A percentile compares a stretch with the other conserved stretches of the same genome.
phyloP scores from a whole-genome alignment of 805 yeast genomes.

The Pichia paraexigua region DNA sequence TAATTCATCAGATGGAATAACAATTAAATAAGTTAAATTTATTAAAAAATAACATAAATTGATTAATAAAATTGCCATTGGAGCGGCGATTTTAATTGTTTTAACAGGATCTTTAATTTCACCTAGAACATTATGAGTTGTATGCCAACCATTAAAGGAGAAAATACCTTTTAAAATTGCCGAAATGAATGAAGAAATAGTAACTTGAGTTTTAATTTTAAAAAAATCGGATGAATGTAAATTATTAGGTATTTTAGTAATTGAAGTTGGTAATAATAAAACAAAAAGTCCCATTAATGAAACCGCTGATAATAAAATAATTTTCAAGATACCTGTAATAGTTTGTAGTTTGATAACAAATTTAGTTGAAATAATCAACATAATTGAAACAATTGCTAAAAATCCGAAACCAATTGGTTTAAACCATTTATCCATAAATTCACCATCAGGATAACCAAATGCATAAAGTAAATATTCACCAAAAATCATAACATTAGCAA shows the following conservation, averaged over 20 bases:
- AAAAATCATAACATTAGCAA: constrained; percentile 45
- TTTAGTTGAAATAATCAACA: constrained; percentile 54
- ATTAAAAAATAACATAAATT: constrained; percentile 39
- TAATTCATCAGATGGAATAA: constrained; percentile 41
- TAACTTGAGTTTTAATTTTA: constrained; percentile 23
- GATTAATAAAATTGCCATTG: constrained; percentile 36
- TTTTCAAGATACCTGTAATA: constrained; percentile 52
- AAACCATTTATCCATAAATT: constrained; percentile 19
- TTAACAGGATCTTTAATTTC: constrained; percentile 46
- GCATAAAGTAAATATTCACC: constrained; percentile 45
- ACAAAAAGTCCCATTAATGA: constrained; percentile 52
- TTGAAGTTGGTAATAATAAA: constrained; percentile 37
- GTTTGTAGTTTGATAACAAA: constrained; percentile 58
- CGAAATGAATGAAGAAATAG: constrained; percentile 37
- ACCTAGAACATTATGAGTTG: constrained; percentile 45
- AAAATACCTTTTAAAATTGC: constrained; percentile 46
- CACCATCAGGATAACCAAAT: constrained; percentile 33
- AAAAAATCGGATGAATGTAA: constrained; percentile 28
- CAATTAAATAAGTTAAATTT: constrained; percentile 43
- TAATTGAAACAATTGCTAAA: constrained; percentile 28
- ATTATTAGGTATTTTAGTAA: constrained; percentile 38
- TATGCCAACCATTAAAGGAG: constrained; percentile 48
- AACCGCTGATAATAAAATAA: constrained; percentile 46
- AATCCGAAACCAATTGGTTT: constrained; percentile 36
- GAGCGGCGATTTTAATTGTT: constrained; percentile 48